phyloP scores from a whole-genome alignment of 78 protist genomes.

The Planoprotostelium fungivorum region DNA sequence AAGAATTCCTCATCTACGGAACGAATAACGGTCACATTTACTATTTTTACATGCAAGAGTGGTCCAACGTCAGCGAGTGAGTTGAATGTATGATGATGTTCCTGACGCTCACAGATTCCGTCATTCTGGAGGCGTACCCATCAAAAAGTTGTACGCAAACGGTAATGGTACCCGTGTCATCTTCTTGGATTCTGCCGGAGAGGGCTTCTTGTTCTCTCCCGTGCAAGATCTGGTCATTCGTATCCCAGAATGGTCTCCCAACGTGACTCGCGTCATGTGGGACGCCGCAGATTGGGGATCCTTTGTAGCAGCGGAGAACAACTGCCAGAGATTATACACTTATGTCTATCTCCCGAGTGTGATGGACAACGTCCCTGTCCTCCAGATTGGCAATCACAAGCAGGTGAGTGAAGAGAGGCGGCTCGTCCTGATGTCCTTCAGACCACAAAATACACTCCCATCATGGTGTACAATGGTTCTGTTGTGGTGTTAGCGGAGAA shows the following conservation, averaged over 20 bases:
- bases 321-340: background rate
- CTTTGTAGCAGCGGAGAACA: background rate
- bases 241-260: slow-evolving; percentile 9
- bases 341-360: background rate
- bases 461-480: background rate
- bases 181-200: slow-evolving; percentile 14
- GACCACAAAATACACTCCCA: background rate
- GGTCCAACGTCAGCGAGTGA: slow-evolving; percentile 16
- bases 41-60: background rate
- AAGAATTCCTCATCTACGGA: slow-evolving; percentile 49
- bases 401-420: background rate
- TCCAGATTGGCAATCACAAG: background rate
- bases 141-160: slow-evolving; percentile 26
- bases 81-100: background rate
- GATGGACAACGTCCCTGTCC: background rate
- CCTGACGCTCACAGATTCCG: background rate
- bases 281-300: background rate
- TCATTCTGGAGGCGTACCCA: background rate
- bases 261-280: background rate
- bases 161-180: slow-evolving; percentile 39
- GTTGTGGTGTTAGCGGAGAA: background rate
- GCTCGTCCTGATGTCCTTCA: background rate
- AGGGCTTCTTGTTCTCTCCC: slow-evolving; percentile 37
- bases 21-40: slow-evolving; percentile 25
- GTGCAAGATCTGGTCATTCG: slow-evolving; percentile 7